Conservation (phyloP, 495 filamentous ascomycete species). For the Penicillium bovifimosum region DNA sequence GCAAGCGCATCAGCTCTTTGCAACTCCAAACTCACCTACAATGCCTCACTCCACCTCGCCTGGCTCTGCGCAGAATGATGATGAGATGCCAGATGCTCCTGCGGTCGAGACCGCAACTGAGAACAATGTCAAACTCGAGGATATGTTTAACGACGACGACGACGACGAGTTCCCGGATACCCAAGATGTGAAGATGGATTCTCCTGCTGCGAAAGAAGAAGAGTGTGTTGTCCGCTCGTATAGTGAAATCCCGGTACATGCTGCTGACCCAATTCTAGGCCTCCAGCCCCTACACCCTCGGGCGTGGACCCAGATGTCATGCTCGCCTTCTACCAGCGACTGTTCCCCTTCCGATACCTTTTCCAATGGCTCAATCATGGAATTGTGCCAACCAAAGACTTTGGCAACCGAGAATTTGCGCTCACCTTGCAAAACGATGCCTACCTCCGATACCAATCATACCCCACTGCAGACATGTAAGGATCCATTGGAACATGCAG, state of each 20-base stretch:
- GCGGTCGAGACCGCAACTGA: constrained; percentile 13
- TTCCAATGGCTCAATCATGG: constrained; percentile 99
- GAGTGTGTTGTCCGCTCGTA: constrained; percentile 24
- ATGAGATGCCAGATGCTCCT: constrained; percentile 39
- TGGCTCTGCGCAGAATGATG: constrained; percentile 29
- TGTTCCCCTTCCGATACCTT: constrained; percentile 91
- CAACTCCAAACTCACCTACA: constrained; percentile 6
- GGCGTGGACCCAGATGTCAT: constrained; percentile 74
- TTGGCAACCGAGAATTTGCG: constrained; percentile 89
- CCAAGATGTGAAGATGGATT: constrained; percentile 41
- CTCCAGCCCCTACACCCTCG: constrained; percentile 23
- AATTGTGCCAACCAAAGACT: constrained; percentile 76
- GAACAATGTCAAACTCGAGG: constrained; percentile 64
- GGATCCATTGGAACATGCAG: constrained; percentile 20
- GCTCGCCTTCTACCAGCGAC: constrained; percentile 87
- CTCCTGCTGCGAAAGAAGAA: constrained; percentile 35
- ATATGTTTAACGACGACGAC: constrained; percentile 71
- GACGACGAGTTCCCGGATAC: constrained; percentile 74
- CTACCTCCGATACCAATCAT: constrained; percentile 90
- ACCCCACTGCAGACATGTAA: constrained; percentile 75
- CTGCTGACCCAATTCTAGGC: constrained; percentile 8
- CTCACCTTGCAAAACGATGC: constrained; percentile 86
- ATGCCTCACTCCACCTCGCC: constrained; percentile 54
- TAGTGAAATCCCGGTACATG: neutral
- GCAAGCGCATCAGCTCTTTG: neutral